Evolutionary conservation across 352 stramenopile species (phyloP), one percentile per base, ranked within the genome.

Genomic region (Blastocystis sp.): DNA sequence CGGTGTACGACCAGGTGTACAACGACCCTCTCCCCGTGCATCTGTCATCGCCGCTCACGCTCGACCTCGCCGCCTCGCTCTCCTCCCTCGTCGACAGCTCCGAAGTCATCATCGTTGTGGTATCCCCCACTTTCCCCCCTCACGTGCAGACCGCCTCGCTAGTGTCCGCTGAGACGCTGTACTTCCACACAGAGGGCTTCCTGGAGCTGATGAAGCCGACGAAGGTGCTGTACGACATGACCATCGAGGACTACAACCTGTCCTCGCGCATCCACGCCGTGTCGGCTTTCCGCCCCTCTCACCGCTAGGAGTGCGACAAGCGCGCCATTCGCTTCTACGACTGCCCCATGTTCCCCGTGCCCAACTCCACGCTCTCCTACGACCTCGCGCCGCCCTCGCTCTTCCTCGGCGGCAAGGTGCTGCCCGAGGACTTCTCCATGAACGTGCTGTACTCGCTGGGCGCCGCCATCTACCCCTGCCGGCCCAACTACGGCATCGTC

Each of bases 371-470:
- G 48, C 45, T 62, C 11, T 79, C 69, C 38, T 79, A 79, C 52
- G 69, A 41, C 34, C 5, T 64, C 11, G 38, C 43, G 43, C 69
- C 69, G 4, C 69, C 69, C 21, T 61, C 69, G 23, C 43, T 79
- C 28, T 79, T 79, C 28, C 28, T 79, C 19, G 69, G 69, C 10
- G 69, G 69, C 0, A 53, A 79, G 56, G 11, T 11, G 2, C n/a
- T 79, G 23, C 69, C 69, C 2, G 69, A 79, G 14, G 48, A 64
- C 28, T 62, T 62, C 38, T 17, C 52, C 40, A 28, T 79, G 43
- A 79, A 79, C 41, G 38, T 79, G 7, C 43, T 79, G 14, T 79
- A 61, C 60, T 79, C 69, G 23, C 45, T 79, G 1, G 69, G 69
- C 21, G 60, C 34, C 11, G 40, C 69, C 1, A 79, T 79, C 45